Evolutionary conservation across 2,329 filamentous ascomycete species (phyloP).

Genomic region (Nemania serpens): DNA sequence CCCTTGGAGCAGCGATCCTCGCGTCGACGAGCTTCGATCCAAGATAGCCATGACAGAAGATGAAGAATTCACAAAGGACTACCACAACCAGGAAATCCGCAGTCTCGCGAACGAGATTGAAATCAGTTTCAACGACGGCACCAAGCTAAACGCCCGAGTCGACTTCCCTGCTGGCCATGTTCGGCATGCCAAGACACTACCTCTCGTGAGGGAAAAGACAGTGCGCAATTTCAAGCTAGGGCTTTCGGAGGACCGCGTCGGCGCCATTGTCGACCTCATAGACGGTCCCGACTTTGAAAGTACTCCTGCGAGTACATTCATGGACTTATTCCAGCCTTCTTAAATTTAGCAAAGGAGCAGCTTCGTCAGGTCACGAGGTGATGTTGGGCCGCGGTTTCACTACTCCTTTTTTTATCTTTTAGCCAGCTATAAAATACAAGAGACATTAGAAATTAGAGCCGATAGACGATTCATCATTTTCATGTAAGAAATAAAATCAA

Average conservation of each 20-base stretch:
- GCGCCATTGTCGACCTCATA: conserved; percentile 12
- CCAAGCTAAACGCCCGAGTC: conserved; percentile 8
- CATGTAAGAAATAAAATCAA: too few species aligned
- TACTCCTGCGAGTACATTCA: conserved; percentile 18
- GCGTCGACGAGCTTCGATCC: conserved; percentile 23
- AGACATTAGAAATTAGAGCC: too few species aligned
- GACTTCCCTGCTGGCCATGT: conserved; percentile 24
- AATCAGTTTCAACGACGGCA: conserved; percentile 23
- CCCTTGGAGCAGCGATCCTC: conserved; percentile 24
- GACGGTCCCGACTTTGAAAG: conserved; percentile 15
- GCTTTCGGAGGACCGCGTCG: conserved; percentile 10
- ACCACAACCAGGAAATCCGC: conserved; percentile 27
- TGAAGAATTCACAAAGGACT: conserved; percentile 26
- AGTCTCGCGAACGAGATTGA: conserved; percentile 23
- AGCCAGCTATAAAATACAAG: too few species aligned
- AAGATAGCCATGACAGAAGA: conserved; percentile 30
- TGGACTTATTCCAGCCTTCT: conserved; percentile 19
- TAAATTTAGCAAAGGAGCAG: too few species aligned
- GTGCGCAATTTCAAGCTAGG: conserved; percentile 22
- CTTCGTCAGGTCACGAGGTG: too few species aligned
- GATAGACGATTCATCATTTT: too few species aligned
- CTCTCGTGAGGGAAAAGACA: conserved; percentile 21
- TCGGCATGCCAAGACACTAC: neutral
- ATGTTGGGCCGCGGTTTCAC: too few species aligned
- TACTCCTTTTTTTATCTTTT: too few species aligned